Conservation (phyloP, 1,284 basidiomycete species). For the Coniophora puteana region DNA sequence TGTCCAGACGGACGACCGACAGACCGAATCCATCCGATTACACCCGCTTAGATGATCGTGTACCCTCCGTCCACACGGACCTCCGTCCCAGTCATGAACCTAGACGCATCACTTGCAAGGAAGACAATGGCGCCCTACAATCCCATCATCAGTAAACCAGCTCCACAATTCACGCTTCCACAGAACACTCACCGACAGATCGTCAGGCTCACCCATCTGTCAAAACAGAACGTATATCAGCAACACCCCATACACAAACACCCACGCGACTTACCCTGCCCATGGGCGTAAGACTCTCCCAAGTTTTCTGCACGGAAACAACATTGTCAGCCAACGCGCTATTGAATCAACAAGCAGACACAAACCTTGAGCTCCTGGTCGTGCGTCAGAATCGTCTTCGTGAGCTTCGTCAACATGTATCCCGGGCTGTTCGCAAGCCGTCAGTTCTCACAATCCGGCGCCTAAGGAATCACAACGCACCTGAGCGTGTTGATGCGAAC, state of each 20-base stretch:
- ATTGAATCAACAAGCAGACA: conserved; percentile 4
- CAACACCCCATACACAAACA: conserved; percentile 18
- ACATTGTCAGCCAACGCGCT: conserved; percentile 7
- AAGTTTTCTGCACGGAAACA: conserved; percentile 58
- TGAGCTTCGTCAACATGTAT: conserved; percentile 89
- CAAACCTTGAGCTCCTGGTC: conserved; percentile 70
- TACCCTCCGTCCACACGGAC: conserved; percentile 87
- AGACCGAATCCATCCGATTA: too few species aligned
- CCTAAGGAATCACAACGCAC: conserved; percentile 29
- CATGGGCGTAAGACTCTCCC: conserved; percentile 92
- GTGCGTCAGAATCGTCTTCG: conserved; percentile 71
- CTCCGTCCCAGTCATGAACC: conserved; percentile 84
- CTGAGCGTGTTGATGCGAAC: conserved; percentile 82
- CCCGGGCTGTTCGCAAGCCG: conserved; percentile 55
- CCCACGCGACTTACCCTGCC: conserved; percentile 59
- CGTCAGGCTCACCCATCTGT: conserved; percentile 76
- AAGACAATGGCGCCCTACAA: conserved; percentile 78
- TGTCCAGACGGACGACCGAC: too few species aligned
- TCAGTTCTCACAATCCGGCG: conserved; percentile 5
- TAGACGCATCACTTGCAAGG: conserved; percentile 81
- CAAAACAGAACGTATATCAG: conserved; percentile 11
- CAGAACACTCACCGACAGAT: conserved; percentile 53
- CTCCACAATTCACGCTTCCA: too few species aligned
- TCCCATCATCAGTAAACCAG: conserved; percentile 1
- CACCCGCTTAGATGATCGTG: conserved; percentile 49